Percentiles rank a stretch among this genome's conserved stretches.
Conservation (phyloP, 2,329 filamentous ascomycete species). For the Amphichorda felina region DNA sequence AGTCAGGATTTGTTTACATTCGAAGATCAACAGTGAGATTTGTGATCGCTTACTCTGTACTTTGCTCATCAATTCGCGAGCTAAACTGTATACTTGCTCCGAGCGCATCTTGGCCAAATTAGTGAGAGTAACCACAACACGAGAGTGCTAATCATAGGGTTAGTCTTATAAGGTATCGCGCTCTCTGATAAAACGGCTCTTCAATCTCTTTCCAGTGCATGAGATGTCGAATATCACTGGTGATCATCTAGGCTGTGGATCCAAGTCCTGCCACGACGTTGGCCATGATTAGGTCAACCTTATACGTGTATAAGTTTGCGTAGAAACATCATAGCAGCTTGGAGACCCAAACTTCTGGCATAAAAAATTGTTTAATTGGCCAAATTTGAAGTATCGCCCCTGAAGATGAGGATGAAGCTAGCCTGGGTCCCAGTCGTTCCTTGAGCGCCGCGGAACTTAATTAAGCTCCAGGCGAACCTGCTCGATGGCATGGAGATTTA, state of each 20-base stretch:
- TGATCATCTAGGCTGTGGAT: constrained; percentile 60
- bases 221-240: constrained; percentile 62
- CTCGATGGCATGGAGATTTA: constrained; percentile 67
- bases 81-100: constrained; percentile 32
- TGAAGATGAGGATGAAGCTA: constrained; percentile 43
- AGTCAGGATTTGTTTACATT: not conserved
- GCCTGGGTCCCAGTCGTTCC: constrained; percentile 68
- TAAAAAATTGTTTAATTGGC: constrained; percentile 41
- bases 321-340: constrained; percentile 41
- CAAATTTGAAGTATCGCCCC: constrained; percentile 35
- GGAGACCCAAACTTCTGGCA: constrained; percentile 45
- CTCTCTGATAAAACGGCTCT: constrained; percentile 75
- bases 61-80: constrained; percentile 25
- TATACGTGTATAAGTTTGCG: constrained; percentile 62
- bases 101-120: constrained; percentile 26
- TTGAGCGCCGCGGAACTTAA: constrained; percentile 66
- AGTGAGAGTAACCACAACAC: constrained; percentile 13
- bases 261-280: constrained; percentile 74
- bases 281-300: constrained; percentile 70
- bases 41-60: not conserved
- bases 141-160: constrained; percentile 13
- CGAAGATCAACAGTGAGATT: too few species aligned
- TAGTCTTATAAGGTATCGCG: constrained; percentile 28
- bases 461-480: constrained; percentile 53
- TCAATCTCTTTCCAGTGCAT: constrained; percentile 74